These are phyloP conservation scores for Debaryomyces udenii DNA, from an alignment of 1,139 yeast genomes.

Conservation along the genomic window DNA sequence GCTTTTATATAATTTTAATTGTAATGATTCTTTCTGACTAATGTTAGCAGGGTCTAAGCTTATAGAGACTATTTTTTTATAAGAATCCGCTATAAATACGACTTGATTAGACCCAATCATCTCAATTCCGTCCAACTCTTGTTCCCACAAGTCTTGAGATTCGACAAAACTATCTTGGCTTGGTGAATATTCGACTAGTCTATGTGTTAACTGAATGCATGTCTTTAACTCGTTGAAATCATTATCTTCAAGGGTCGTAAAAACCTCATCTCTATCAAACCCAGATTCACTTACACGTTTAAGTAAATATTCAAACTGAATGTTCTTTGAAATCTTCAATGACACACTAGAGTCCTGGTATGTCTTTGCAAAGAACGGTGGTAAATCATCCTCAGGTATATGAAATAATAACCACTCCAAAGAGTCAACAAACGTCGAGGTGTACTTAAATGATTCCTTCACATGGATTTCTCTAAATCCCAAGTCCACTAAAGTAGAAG, in stretches of 20 bases:
- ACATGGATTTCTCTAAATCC: constrained; percentile 77
- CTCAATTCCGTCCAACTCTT: constrained; percentile 72
- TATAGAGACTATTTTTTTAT: constrained; percentile 32
- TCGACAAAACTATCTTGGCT: constrained; percentile 17
- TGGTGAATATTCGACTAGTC: constrained; percentile 29
- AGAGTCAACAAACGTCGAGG: constrained; percentile 54
- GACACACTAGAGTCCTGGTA: constrained; percentile 51
- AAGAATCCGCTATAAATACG: constrained; percentile 23
- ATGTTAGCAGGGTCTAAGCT: constrained; percentile 36
- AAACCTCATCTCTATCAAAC: constrained; percentile 64
- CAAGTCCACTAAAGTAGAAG: constrained; percentile 36
- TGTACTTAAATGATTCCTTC: constrained; percentile 68
- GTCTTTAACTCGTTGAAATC: constrained; percentile 54
- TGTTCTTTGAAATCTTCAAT: constrained; percentile 49
- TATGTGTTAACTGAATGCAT: constrained; percentile 52
- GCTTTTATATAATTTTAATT: constrained; percentile 56
- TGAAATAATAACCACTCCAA: constrained; percentile 86
- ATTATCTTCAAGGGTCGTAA: constrained; percentile 46
- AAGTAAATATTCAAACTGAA: constrained; percentile 44
- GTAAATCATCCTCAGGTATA: constrained; percentile 92
- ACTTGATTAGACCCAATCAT: constrained; percentile 48
- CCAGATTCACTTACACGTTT: constrained; percentile 68
- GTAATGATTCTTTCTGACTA: constrained; percentile 33
- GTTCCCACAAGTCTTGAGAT: constrained; percentile 59
- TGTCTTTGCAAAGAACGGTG: constrained; percentile 52